Evolutionary conservation across 73 alveolate genomes (phyloP), one percentile per base, ranked within the genome.

Genomic region (Tetrahymena borealis): DNA sequence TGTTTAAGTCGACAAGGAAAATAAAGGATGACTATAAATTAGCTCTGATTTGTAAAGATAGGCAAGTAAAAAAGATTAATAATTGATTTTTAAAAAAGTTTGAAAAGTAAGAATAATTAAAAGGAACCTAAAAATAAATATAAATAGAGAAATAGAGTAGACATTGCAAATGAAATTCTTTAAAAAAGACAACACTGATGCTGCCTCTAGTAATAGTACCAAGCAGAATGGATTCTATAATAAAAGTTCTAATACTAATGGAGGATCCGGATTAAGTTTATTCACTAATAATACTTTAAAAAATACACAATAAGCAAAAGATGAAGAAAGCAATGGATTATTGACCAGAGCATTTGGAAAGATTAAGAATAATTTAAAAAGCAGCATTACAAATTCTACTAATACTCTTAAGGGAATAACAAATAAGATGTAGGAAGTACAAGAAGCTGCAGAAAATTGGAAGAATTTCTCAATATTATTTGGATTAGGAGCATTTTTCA

Each of bases 391-490:
- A 60, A 60, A 35, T 9, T 60, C 85, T 24, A 24, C n/a, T 24
- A 60, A 60, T 60, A 60, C n/a, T 60, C 28, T 60, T 24, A 60
- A 60, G 85, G 85, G 85, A 0, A 24, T 60, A 28, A 60, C 85
- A 60, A 60, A 60, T 20, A 92, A 93, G 78, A 92, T 93, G 24
- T 15, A 85, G 28, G 95, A 93, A 40, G 95, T 85, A n/a, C 41
- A 93, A 93, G 60, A 79, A 93, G 95, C 95, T 38, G 93, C 93
- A 7, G 33, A 38, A 13, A 93, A 93, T 36, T 85, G 95, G 93
- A 85, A 93, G 79, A 93, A 93, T 39, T 93, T 93, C 39, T 60
- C 93, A 32, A 93, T 85, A 31, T 85, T 93, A 40, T 92, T 92
- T 32, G 79, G 93, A n/a, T 7, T 92, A 28, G 95, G 95, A 15